phyloP scores from a whole-genome alignment of 1,284 basidiomycete genomes.

The Cryptococcus hybrid region DNA sequence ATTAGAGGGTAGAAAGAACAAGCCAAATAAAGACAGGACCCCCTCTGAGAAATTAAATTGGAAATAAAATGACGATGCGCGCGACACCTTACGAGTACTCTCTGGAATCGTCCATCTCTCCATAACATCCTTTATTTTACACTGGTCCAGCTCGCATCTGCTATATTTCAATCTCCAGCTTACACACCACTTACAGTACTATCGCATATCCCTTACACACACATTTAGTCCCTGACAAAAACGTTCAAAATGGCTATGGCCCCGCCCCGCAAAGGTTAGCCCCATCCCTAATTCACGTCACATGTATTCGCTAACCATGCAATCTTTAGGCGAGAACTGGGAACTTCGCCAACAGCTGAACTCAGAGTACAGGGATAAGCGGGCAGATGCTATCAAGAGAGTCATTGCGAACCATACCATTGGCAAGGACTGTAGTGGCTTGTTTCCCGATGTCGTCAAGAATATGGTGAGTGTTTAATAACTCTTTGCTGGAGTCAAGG shows the following conservation, averaged over 20 bases:
- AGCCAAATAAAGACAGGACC: too few species aligned
- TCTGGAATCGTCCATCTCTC: too few species aligned
- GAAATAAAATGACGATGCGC: too few species aligned
- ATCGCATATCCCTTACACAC: too few species aligned
- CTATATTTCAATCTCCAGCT: too few species aligned
- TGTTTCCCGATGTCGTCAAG: conserved; percentile 98
- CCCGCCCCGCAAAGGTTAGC: conserved; percentile 24
- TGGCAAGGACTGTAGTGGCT: conserved; percentile 92
- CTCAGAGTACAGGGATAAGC: conserved; percentile 89
- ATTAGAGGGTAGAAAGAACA: too few species aligned
- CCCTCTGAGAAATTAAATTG: too few species aligned
- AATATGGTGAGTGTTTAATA: conserved; percentile 65
- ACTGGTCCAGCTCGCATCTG: too few species aligned
- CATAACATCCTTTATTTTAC: too few species aligned
- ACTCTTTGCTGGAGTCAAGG: neutral
- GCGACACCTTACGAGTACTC: too few species aligned
- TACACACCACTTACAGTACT: too few species aligned
- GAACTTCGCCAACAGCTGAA: conserved; percentile 94
- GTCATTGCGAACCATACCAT: conserved; percentile 96
- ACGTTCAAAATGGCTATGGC: conserved; percentile 16
- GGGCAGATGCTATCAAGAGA: conserved; percentile 98
- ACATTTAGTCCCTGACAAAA: too few species aligned
- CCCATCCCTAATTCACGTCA: neutral
- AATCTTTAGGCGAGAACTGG: conserved; percentile 72
- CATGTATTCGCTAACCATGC: neutral